phyloP scores from a whole-genome alignment of 306 rosid species.

The Hippophae gyantsensis region DNA sequence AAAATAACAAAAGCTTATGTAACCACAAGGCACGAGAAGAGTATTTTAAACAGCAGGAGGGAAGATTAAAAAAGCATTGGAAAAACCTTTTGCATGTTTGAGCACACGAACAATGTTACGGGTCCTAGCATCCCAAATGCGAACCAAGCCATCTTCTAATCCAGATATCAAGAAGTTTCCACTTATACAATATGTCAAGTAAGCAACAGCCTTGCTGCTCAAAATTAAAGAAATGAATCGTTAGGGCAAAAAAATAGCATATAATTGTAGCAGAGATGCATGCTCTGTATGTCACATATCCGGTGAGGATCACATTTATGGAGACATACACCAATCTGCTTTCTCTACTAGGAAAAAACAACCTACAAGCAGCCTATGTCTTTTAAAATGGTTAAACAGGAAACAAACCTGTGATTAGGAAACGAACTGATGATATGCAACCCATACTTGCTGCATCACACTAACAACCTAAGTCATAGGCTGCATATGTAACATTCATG shows the following conservation, averaged over 20 bases:
- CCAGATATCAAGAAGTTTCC: constrained; percentile 58
- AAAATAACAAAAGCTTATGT: neutral
- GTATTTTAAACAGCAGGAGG: no score
- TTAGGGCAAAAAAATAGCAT: constrained; percentile 12
- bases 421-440: constrained; percentile 26
- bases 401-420: constrained; percentile 59
- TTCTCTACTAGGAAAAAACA: no score
- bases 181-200: constrained; percentile 32
- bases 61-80: constrained; percentile 6
- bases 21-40: neutral
- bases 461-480: no score
- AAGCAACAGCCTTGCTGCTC: constrained; percentile 62
- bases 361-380: no score
- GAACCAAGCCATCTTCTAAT: constrained; percentile 25
- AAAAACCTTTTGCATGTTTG: neutral
- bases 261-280: neutral
- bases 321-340: no score
- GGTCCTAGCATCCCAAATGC: constrained; percentile 48
- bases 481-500: neutral
- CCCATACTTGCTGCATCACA: no score
- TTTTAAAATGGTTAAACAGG: no score
- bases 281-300: neutral
- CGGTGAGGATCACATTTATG: neutral
- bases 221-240: constrained; percentile 4
- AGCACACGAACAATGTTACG: no score